Percentiles rank a stretch among this genome's conserved stretches.
Evolutionary conservation across 2,329 filamentous ascomycete genomes (phyloP).

Genomic region (Blastomyces gilchristii): DNA sequence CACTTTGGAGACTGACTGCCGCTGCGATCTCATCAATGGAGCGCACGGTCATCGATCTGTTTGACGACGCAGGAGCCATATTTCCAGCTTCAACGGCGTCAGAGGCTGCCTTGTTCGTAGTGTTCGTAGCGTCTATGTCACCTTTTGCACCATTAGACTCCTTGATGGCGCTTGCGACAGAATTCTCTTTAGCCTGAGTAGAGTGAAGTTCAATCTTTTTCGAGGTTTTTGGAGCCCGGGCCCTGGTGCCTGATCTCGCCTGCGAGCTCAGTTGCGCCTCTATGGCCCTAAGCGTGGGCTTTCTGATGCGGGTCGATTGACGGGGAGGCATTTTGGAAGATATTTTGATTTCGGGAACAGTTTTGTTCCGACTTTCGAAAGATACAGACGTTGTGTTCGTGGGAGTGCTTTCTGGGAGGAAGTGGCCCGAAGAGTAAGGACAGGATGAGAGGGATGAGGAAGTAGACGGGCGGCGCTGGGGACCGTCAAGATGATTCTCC

Average conservation of each 20-base stretch:
- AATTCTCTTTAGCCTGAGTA: not conserved
- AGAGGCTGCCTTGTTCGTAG: not conserved
- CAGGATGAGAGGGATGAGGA: slow-evolving; percentile 1
- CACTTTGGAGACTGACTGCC: not conserved
- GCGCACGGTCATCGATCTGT: not conserved
- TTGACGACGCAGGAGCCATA: not conserved
- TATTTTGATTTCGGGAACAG: not conserved
- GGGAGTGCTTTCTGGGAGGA: not conserved
- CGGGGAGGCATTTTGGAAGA: not conserved
- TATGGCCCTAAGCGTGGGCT: slow-evolving; percentile 24
- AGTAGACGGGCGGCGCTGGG: not conserved
- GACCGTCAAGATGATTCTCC: not conserved
- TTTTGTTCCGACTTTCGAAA: not conserved
- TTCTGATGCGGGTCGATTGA: slow-evolving; percentile 22
- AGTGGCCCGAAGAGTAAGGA: not conserved
- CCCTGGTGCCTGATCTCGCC: not conserved
- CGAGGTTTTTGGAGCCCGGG: not conserved
- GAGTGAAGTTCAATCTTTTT: not conserved
- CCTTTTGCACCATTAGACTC: not conserved
- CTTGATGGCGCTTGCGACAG: not conserved
- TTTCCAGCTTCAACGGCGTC: not conserved
- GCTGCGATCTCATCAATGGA: not conserved
- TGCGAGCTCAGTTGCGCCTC: slow-evolving; percentile 18
- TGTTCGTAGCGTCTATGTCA: not conserved
- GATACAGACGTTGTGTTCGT: not conserved